A percentile compares a stretch with the other conserved stretches of the same genome.
Evolutionary conservation across 768 basidiomycete genomes (phyloP).

Genomic region (Auriscalpium orientale): DNA sequence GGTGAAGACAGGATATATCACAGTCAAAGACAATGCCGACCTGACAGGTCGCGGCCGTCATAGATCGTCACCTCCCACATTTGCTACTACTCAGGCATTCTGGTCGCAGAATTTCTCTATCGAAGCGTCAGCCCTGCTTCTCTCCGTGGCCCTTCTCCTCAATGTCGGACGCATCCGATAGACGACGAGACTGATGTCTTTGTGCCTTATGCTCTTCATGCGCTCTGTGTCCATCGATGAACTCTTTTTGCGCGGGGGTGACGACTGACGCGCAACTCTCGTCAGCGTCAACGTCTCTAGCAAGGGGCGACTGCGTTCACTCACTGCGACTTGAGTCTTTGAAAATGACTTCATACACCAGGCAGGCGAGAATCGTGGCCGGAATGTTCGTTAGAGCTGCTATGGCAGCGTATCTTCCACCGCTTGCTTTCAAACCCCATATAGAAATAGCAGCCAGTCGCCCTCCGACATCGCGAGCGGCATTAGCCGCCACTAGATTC

Average conservation of each 20-base stretch:
- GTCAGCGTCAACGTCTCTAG: background rate
- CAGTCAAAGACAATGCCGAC: too few relatives aligned
- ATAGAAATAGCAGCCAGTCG: conserved; percentile 15
- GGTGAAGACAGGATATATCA: too few relatives aligned
- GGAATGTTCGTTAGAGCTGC: conserved; percentile 20
- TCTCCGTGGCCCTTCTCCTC: background rate
- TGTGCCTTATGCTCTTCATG: background rate
- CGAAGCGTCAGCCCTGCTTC: background rate
- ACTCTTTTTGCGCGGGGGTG: background rate
- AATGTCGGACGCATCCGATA: background rate
- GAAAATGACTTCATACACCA: conserved; percentile 16
- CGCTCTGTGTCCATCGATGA: conserved; percentile 9
- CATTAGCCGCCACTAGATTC: conserved; percentile 16
- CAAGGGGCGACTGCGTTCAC: background rate
- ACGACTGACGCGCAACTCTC: background rate
- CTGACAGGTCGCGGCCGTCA: too few relatives aligned
- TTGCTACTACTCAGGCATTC: too few relatives aligned
- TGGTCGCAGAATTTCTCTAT: too few relatives aligned
- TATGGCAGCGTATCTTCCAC: conserved; percentile 18
- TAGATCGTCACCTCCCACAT: too few relatives aligned
- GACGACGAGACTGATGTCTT: background rate
- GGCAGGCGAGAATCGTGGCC: conserved; percentile 15
- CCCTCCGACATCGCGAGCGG: conserved; percentile 18
- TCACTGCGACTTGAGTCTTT: conserved; percentile 15
- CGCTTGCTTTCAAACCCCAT: conserved; percentile 16